Evolutionary conservation across 768 basidiomycete genomes (phyloP).

Genomic region (Suillus brevipes): DNA sequence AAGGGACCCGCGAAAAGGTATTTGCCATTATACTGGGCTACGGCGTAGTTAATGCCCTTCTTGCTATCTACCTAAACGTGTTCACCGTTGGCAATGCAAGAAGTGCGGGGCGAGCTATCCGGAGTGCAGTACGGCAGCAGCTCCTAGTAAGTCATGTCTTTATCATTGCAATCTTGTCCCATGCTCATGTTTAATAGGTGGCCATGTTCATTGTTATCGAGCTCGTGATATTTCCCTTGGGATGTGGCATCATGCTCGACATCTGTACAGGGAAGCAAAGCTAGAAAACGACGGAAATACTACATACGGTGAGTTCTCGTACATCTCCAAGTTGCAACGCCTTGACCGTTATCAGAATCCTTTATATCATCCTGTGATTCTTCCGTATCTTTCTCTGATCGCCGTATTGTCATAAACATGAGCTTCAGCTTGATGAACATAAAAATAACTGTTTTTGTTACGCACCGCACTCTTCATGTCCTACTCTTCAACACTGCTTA

Average conservation of each 20-base stretch:
- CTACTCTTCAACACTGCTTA: no score
- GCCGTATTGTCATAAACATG: no score
- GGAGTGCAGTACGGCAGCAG: constrained; percentile 78
- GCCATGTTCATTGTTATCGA: constrained; percentile 92
- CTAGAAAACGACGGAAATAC: no score
- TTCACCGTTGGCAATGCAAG: constrained; percentile 75
- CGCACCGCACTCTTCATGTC: no score
- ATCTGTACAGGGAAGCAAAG: constrained; percentile 51
- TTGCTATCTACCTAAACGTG: constrained; percentile 73
- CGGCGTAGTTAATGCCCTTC: constrained; percentile 52
- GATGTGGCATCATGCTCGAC: constrained; percentile 85
- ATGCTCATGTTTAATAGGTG: constrained; percentile 51
- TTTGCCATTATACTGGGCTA: constrained; percentile 81
- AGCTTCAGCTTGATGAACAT: no score
- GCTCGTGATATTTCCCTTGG: constrained; percentile 83
- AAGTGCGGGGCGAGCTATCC: constrained; percentile 69
- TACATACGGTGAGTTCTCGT: no score
- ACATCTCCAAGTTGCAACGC: no score
- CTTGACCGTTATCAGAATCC: no score
- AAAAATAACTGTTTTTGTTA: no score
- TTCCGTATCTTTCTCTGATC: no score
- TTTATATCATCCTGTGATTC: no score
- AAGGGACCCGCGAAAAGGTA: constrained; percentile 59
- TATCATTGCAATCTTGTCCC: constrained; percentile 1
- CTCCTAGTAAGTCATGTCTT: constrained; percentile 72